phyloP scores from a whole-genome alignment of 495 filamentous ascomycete species.

The Penicillium ucsense region DNA sequence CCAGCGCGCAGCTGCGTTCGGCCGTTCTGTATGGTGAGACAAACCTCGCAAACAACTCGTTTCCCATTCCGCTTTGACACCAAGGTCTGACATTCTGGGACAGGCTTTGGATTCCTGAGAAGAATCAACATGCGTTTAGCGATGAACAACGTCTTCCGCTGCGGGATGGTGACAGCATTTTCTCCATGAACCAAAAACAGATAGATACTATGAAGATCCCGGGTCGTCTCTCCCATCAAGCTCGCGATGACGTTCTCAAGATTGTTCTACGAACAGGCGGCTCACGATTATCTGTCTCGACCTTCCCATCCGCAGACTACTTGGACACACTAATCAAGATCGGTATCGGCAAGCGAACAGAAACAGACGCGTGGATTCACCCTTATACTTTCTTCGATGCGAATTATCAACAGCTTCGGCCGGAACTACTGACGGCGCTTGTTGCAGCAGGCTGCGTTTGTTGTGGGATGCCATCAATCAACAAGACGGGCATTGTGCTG shows the following conservation, averaged over 20 bases:
- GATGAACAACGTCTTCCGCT: conserved; percentile 16
- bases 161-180: conserved; percentile 15
- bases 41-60: too few species aligned
- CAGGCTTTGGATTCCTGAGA: conserved; percentile 21
- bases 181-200: conserved; percentile 6
- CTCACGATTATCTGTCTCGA: conserved; percentile 36
- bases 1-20: conserved; percentile 16
- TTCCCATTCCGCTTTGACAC: too few species aligned
- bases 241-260: conserved; percentile 19
- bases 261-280: conserved; percentile 18
- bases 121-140: conserved; percentile 21
- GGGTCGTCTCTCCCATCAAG: conserved; percentile 9
- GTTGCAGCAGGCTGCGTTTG: conserved; percentile 47
- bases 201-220: conserved; percentile 16
- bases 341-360: conserved; percentile 42
- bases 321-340: conserved; percentile 51
- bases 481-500: conserved; percentile 49
- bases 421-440: conserved; percentile 44
- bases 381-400: conserved; percentile 40
- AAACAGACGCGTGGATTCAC: conserved; percentile 50
- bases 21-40: conserved; percentile 17
- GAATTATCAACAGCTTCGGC: conserved; percentile 31
- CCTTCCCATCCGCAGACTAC: conserved; percentile 46
- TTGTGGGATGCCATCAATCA: conserved; percentile 40
- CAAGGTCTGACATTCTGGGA: neutral